Base-by-base conservation (phyloP, 2,329 filamentous ascomycete genomes). In the Venturia asperata region DNA sequence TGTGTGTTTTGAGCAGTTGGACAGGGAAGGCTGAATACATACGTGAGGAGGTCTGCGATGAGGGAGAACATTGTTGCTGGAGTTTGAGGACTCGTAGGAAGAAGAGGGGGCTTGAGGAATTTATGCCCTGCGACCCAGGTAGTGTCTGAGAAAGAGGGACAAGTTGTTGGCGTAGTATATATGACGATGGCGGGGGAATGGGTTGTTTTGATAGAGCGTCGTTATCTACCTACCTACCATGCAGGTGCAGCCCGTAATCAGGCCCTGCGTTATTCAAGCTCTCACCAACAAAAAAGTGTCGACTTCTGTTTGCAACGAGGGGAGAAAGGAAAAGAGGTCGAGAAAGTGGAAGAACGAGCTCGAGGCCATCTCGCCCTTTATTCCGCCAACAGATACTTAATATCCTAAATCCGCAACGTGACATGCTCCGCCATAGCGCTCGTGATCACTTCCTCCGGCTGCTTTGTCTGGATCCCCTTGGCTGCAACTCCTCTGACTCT, bases 31-130 rank as follows among this genome's bases (percentile, higher is more conserved):
- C 63, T 45, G 19, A 64, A 30, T 27, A 61, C 88, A 80, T 80
- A 92, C 89, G 89, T 90, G 76, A 92, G 80, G 71, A 91, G 80
- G 77, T 90, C 89, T 71, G 89, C 85, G 71, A 92, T 83, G 71
- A 91, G 83, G 77, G 89, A 87, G 73, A 92, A 91, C 88, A 92
- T 90, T 19, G 17, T 24, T 15, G 42, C 60, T 64, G 21, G 34
- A 2, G 2, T 24, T 15, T 39, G 62, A 13, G 55, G 39, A 27
- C 3, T 17, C 39, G 39, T 13, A 27, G 9, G 60, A 61, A 21
- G 43, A n/a, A 42, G 19, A 6, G 5, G 41, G 58, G 41, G 30
- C 15, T 30, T 6, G 47, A 27, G 47, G 13, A 30, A 34, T 1
- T 55, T 58, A 37, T 58, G 27, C 27, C 52, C 30, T 58, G 27